Conservation (phyloP, 2,329 filamentous ascomycete genomes). For the Alternaria triticina region DNA sequence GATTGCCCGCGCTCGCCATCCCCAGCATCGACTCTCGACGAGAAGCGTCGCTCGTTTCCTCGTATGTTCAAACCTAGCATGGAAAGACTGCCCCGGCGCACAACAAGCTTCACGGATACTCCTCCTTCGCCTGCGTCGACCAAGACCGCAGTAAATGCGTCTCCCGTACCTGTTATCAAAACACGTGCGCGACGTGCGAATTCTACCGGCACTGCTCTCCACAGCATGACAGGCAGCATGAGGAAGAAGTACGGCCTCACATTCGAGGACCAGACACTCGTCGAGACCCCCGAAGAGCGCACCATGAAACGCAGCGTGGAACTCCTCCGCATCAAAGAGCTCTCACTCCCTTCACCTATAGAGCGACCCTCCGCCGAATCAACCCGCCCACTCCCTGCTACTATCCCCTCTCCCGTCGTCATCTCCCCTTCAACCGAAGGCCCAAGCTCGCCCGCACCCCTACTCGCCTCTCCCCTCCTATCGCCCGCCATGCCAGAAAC, state of each 20-base stretch:
- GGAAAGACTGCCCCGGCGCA: constrained; percentile 31
- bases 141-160: constrained; percentile 22
- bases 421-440: constrained; percentile 18
- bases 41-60: constrained; percentile 40
- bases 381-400: not conserved
- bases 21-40: constrained; percentile 39
- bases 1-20: constrained; percentile 42
- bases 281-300: constrained; percentile 42
- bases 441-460: constrained; percentile 5
- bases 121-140: constrained; percentile 29
- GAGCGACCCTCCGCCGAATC: constrained; percentile 14
- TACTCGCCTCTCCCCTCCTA: constrained; percentile 18
- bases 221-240: constrained; percentile 33
- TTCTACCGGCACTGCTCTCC: constrained; percentile 39
- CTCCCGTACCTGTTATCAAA: constrained; percentile 26
- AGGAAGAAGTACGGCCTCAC: constrained; percentile 38
- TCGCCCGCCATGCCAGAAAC: constrained; percentile 21
- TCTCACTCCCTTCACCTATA: constrained; percentile 25
- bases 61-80: constrained; percentile 36
- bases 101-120: constrained; percentile 20
- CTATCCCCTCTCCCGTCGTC: constrained; percentile 21
- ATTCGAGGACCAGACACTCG: constrained; percentile 34
- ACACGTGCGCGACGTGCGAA: constrained; percentile 43
- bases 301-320: constrained; percentile 41
- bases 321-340: constrained; percentile 40